Conservation (phyloP, 495 filamentous ascomycete species). For the Penicillium herquei region DNA sequence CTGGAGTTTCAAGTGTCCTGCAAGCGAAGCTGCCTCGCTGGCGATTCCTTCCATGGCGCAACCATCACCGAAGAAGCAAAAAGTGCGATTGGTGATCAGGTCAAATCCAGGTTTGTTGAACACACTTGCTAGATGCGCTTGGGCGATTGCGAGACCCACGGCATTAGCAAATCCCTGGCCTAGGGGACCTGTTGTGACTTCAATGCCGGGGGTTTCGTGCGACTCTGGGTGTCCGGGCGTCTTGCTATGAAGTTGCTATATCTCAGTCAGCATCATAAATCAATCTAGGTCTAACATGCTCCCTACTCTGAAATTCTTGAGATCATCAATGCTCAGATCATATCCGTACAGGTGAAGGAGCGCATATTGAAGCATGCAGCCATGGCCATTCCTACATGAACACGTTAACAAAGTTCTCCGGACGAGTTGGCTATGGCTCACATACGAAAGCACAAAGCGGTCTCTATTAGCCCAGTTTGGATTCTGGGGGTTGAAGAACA, state of each 20-base stretch:
- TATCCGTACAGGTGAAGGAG: constrained; percentile 49
- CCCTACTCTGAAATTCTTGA: constrained; percentile 30
- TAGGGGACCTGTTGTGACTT: constrained; percentile 58
- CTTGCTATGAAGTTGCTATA: constrained; percentile 44
- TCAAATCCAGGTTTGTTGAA: constrained; percentile 53
- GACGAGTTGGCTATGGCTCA: background rate
- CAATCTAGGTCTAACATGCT: constrained; percentile 35
- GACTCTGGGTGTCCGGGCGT: constrained; percentile 42
- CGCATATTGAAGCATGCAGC: constrained; percentile 49
- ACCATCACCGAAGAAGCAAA: constrained; percentile 58
- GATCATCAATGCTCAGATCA: constrained; percentile 24
- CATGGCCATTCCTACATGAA: constrained; percentile 31
- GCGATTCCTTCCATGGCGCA: constrained; percentile 61
- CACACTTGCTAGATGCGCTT: constrained; percentile 52
- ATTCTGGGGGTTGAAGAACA: constrained; percentile 91
- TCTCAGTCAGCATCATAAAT: constrained; percentile 3
- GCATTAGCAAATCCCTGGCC: constrained; percentile 61
- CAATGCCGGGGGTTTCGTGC: constrained; percentile 49
- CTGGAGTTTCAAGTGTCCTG: constrained; percentile 54
- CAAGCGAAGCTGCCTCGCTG: constrained; percentile 54
- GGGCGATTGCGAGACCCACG: constrained; percentile 58
- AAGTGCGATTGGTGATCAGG: constrained; percentile 50
- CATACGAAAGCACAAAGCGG: constrained; percentile 75
- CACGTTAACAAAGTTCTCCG: background rate
- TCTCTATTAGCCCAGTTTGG: constrained; percentile 84